A percentile compares a stretch with the other conserved stretches of the same genome.
Conservation (phyloP, 495 filamentous ascomycete species). For the Pseudoneurospora amorphoporcata region DNA sequence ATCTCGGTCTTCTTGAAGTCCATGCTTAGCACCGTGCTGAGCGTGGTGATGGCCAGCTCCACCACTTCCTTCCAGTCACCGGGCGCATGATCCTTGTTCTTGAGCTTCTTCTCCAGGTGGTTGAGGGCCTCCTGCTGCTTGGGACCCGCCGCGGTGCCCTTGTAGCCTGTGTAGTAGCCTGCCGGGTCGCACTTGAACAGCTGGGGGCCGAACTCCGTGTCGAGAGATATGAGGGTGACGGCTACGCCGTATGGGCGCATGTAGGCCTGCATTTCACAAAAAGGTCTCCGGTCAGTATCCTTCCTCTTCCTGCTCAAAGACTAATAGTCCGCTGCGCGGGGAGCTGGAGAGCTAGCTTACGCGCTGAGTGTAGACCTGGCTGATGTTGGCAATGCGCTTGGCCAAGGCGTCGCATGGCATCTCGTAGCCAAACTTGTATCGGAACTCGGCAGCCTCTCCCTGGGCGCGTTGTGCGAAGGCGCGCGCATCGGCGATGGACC, state of each 20-base stretch:
- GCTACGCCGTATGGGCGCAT: slow-evolving; percentile 97
- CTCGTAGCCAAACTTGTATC: slow-evolving; percentile 97
- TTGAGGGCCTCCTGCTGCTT: slow-evolving; percentile 98
- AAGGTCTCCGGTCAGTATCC: slow-evolving; percentile 9
- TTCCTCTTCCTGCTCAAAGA: neutral
- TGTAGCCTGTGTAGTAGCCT: slow-evolving; percentile 96
- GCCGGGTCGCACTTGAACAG: slow-evolving; percentile 98
- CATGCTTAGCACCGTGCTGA: slow-evolving; percentile 93
- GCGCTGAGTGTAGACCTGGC: slow-evolving; percentile 96
- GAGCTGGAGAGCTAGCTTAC: slow-evolving; percentile 38
- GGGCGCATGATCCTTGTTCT: slow-evolving; percentile 93
- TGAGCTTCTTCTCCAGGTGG: slow-evolving; percentile 97
- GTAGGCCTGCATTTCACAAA: slow-evolving; percentile 55
- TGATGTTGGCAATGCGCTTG: slow-evolving; percentile 96
- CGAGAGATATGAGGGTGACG: slow-evolving; percentile 85
- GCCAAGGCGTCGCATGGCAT: slow-evolving; percentile 97
- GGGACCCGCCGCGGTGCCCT: slow-evolving; percentile 90
- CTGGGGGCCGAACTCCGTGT: slow-evolving; percentile 88
- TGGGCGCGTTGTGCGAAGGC: slow-evolving; percentile 85
- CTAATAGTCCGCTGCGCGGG: neutral
- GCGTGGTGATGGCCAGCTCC: slow-evolving; percentile 83
- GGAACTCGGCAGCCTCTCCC: slow-evolving; percentile 93
- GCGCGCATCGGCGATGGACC: slow-evolving; percentile 93
- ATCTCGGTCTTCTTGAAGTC: slow-evolving; percentile 99
- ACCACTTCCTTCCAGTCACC: slow-evolving; percentile 97